Conservation (phyloP, 2,329 filamentous ascomycete species). For the Blastomyces parvus region DNA sequence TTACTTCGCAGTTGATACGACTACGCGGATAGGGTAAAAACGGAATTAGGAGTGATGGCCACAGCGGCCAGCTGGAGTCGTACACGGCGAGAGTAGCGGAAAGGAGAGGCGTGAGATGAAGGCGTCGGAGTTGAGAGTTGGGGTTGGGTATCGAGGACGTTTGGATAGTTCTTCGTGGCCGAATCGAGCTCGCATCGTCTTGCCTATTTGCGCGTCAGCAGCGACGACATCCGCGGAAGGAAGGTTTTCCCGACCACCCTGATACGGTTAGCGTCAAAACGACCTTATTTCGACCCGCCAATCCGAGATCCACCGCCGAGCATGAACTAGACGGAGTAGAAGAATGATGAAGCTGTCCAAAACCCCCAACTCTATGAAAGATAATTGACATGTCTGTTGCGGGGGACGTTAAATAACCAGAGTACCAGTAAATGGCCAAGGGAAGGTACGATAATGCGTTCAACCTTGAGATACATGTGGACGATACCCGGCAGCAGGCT, state of each 20-base stretch:
- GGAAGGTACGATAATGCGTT: too few relatives aligned
- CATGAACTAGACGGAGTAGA: too few relatives aligned
- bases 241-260: not conserved
- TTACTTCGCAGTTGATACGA: not conserved
- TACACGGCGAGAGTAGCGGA: not conserved
- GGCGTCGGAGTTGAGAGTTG: not conserved
- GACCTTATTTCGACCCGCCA: too few relatives aligned
- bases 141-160: not conserved
- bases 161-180: not conserved
- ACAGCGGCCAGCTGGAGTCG: not conserved
- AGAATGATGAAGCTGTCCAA: too few relatives aligned
- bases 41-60: not conserved
- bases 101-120: not conserved
- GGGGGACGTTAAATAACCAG: not conserved
- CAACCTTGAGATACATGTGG: too few relatives aligned
- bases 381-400: not conserved
- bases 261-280: not conserved
- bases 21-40: not conserved
- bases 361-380: not conserved
- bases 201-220: not conserved
- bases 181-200: not conserved
- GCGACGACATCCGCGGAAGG: not conserved
- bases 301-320: too few relatives aligned
- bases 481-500: too few relatives aligned
- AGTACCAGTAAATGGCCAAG: not conserved